These are phyloP conservation scores for Lachnellula willkommii DNA, from an alignment of 2,329 filamentous ascomycete genomes.

Conservation along the genomic window DNA sequence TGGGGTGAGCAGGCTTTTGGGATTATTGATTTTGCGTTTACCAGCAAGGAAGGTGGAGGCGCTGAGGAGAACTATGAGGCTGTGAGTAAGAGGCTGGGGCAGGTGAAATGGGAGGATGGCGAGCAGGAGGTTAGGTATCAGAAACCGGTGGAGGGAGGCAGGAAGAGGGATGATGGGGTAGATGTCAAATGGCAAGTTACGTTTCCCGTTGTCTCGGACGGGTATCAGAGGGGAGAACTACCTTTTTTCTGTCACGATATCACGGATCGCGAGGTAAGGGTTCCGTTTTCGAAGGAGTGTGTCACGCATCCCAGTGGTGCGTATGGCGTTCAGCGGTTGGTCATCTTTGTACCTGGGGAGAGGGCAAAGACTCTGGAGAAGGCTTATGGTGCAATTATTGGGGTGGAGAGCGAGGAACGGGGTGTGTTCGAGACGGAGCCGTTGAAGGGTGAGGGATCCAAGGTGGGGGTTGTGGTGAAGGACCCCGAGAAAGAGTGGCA, in stretches of 20 bases:
- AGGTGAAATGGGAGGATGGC: constrained; percentile 17
- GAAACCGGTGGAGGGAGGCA: constrained; percentile 46
- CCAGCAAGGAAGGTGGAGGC: constrained; percentile 34
- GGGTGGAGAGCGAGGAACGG: background rate
- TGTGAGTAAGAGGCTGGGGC: constrained; percentile 11
- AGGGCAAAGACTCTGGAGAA: constrained; percentile 21
- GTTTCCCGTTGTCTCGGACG: constrained; percentile 31
- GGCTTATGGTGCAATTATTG: constrained; percentile 30
- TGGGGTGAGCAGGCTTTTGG: constrained; percentile 52
- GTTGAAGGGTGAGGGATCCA: background rate
- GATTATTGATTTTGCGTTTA: constrained; percentile 58
- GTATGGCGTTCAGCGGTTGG: constrained; percentile 44
- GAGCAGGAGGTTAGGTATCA: constrained; percentile 40
- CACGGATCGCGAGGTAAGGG: constrained; percentile 50
- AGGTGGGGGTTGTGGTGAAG: constrained; percentile 2
- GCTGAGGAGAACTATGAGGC: constrained; percentile 32
- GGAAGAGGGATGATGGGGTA: constrained; percentile 49
- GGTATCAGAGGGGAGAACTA: constrained; percentile 41
- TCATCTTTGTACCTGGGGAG: constrained; percentile 31
- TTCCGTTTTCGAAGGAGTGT: constrained; percentile 41
- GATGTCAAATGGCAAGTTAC: constrained; percentile 57
- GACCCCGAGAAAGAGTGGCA: constrained; percentile 1
- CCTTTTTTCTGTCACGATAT: constrained; percentile 65
- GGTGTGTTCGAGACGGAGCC: constrained; percentile 7
- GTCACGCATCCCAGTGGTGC: constrained; percentile 47